A percentile compares a stretch with the other conserved stretches of the same genome.
Conservation (phyloP, 176 grass and related monocot species). For the Sorghum bicolor region Sorghum_bicolor_NCBIv3 NC_012870.2:17142001-17142500, state of each 20-base stretch:
- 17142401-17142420: constrained; percentile 94
- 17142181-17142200: not conserved
- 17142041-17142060: constrained; percentile 79
- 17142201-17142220: not conserved
- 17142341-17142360: not conserved
- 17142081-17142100: not conserved
- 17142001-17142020: constrained; percentile 84
- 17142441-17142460: constrained; percentile 93
- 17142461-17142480: constrained; percentile 77
- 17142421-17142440: constrained; percentile 94
- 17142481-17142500: constrained; percentile 97
- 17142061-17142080: constrained; percentile 89
- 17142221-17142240: not conserved
- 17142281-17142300: not conserved
- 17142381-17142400: constrained; percentile 51
- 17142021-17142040: constrained; percentile 77
- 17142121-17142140: not conserved
- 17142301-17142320: not conserved
- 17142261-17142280: not conserved
- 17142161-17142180: not conserved
- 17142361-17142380: constrained; percentile 14
- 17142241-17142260: not conserved
- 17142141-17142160: not conserved
- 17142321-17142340: not conserved
- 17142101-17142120: not conserved